Base-by-base conservation (phyloP, 2,329 filamentous ascomycete genomes). In the Triangularia setosa region DNA sequence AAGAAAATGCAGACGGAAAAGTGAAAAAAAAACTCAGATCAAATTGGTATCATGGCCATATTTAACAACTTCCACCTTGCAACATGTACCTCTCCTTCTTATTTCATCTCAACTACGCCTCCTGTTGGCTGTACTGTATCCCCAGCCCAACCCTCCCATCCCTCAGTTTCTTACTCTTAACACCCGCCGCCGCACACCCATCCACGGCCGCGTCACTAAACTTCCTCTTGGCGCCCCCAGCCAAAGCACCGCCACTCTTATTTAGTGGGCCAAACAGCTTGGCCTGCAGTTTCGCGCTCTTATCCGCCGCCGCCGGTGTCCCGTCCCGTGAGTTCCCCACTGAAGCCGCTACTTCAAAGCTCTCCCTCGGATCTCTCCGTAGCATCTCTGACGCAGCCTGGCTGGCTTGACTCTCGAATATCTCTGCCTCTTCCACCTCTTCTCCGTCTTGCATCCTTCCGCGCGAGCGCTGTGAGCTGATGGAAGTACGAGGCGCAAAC, bases 311-410 rank as follows among this genome's bases (percentile, higher is more conserved):
- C 1, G 74, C 74, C 1, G 81, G 80, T 8, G 80, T 80, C 18
- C 68, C 79, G 55, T 82, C 80, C 25, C 79, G 76, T 14, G 79
- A 80, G 6, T 73, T 76, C 1, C 72, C 78, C 1, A 74, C 74
- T 1, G 81, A 79, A 65, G 75, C 77, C 0, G 78, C 79, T 2
- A 82, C 77, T 52, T 84, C 84, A 24, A 84, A 83, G 67, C 81
- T 84, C 72, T 82, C 79, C 9, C 81, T 78, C 1, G 83, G 77
- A 59, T 86, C 81, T 40, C 86, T 83, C 16, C 89, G 88, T 67
- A 92, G 82, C 87, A 94, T 87, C 69, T 87, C 88, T 1, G 89
- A 88, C 1, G 92, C 92, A 54, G 87, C 87, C 68, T 91, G 90
- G 71, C 89, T 93, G 8, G 92, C 91, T 72, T 91, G 90, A 64